Percentiles rank a stretch among this genome's conserved stretches.
These are phyloP conservation scores for Bipolaris cookei DNA, from an alignment of 2,329 filamentous ascomycete species.

Conservation along the genomic window DNA sequence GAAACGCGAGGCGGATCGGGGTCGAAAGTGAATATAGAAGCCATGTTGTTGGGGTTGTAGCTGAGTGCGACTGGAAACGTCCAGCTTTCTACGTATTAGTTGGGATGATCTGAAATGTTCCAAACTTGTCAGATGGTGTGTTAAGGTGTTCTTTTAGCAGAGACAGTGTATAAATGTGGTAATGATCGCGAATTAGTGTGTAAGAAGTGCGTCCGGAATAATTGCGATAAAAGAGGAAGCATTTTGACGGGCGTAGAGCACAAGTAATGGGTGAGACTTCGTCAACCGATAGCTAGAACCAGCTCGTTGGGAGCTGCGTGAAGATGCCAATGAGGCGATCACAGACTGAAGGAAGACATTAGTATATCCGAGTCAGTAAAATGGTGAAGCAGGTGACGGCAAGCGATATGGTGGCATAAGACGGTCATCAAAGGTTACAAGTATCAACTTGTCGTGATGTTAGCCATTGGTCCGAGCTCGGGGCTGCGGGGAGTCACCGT, in stretches of 20 bases:
- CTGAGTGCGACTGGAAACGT: not conserved
- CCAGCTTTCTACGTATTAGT: not conserved
- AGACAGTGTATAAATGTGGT: conserved; percentile 31
- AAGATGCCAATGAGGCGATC: conserved; percentile 34
- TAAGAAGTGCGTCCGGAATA: conserved; percentile 57
- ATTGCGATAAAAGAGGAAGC: conserved; percentile 56
- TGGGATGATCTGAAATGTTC: not conserved
- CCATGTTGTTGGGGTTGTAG: conserved; percentile 62
- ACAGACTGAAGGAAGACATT: conserved; percentile 25
- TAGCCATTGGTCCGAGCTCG: conserved; percentile 19
- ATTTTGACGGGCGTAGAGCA: conserved; percentile 53
- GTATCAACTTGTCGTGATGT: conserved; percentile 13
- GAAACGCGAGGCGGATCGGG: conserved; percentile 84
- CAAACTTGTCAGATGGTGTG: conserved; percentile 7
- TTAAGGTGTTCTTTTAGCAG: conserved; percentile 17
- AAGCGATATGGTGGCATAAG: conserved; percentile 5
- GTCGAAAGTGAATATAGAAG: conserved; percentile 95
- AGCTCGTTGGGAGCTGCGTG: conserved; percentile 31
- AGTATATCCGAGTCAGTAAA: not conserved
- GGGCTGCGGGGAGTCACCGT: conserved; percentile 17
- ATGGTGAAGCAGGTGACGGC: conserved; percentile 3
- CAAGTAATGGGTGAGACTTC: conserved; percentile 33
- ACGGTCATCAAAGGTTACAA: conserved; percentile 6
- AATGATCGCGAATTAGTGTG: conserved; percentile 59
- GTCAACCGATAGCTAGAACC: conserved; percentile 26